Evolutionary conservation across 441 rosid species (phyloP).

Genomic region (Arabidopsis hybrid): DNA sequence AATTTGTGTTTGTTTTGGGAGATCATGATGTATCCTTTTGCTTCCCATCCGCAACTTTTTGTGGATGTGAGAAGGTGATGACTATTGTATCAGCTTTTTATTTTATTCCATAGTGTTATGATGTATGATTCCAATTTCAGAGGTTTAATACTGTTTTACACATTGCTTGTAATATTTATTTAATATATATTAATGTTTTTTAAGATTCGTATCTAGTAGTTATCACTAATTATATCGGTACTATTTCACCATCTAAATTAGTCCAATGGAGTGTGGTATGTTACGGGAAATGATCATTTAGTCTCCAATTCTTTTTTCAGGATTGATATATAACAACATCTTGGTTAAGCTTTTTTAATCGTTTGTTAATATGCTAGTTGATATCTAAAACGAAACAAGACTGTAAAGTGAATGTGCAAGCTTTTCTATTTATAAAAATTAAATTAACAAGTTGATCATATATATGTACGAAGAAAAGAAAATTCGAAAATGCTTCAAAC

Average conservation of each 20-base stretch:
- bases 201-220: neutral
- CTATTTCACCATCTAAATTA: slow-evolving; percentile 2
- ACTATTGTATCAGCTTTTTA: slow-evolving; percentile 25
- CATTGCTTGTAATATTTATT: slow-evolving; percentile 15
- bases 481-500: slow-evolving; percentile 4
- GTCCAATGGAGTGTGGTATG: neutral
- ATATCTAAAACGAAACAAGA: neutral
- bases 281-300: neutral
- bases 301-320: neutral
- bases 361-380: neutral
- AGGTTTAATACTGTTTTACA: slow-evolving; percentile 17
- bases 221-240: neutral
- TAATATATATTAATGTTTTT: neutral
- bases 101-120: slow-evolving; percentile 1
- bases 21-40: slow-evolving; percentile 28
- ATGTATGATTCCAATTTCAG: slow-evolving; percentile 29
- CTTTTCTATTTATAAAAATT: neutral
- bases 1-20: slow-evolving; percentile 24
- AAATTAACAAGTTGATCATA: slow-evolving; percentile 18
- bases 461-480: neutral
- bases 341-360: neutral
- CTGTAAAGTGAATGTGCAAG: neutral
- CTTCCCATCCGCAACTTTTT: slow-evolving; percentile 60
- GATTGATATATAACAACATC: neutral
- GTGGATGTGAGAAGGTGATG: slow-evolving; percentile 59